These are phyloP conservation scores for Entamoeba moshkovskii DNA, from an alignment of 208 protist genomes.

Conservation along the genomic window DNA sequence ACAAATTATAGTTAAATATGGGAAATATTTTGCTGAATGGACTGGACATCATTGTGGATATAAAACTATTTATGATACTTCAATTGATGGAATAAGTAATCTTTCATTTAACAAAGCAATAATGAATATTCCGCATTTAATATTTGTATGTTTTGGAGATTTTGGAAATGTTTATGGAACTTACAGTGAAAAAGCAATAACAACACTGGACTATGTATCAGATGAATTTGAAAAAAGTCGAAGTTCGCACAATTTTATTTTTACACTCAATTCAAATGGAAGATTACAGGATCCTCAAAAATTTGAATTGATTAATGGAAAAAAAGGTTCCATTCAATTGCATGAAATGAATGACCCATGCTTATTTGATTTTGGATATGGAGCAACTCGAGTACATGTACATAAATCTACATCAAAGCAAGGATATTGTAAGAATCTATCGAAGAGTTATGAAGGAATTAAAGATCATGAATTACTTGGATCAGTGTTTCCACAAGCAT, in stretches of 20 bases:
- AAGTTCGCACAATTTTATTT: background rate
- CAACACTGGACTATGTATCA: background rate
- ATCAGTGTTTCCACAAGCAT: background rate
- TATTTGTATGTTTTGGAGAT: background rate
- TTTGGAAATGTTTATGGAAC: background rate
- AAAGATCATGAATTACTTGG: background rate
- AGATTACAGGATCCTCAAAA: background rate
- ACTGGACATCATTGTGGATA: background rate
- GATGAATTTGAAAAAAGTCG: background rate
- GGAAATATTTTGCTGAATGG: background rate
- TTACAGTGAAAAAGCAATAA: background rate
- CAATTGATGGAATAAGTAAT: background rate
- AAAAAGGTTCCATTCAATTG: background rate
- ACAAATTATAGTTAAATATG: background rate
- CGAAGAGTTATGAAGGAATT: background rate
- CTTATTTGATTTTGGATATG: background rate
- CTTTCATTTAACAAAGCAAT: background rate
- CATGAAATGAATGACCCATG: background rate
- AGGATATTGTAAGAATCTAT: background rate
- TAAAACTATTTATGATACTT: background rate
- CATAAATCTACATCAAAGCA: background rate
- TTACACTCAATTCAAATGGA: background rate
- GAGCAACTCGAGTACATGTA: background rate
- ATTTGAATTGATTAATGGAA: background rate
- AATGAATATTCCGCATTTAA: background rate